Evolutionary conservation across 768 basidiomycete species (phyloP).

Genomic region (Mycena amicta): DNA sequence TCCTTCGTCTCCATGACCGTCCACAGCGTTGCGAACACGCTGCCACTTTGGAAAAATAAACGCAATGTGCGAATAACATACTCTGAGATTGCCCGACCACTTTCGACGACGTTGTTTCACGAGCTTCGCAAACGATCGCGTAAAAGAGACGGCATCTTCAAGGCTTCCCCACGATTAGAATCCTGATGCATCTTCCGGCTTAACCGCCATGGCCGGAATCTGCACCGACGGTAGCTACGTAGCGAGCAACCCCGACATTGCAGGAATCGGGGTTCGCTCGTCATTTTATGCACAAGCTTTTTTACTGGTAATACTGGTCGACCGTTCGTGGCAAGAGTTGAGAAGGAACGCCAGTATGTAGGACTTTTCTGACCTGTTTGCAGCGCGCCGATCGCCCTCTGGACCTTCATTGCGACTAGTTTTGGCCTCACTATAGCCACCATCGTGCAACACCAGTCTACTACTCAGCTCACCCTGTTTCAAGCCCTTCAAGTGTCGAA

Average conservation of each 20-base stretch:
- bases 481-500: constrained; percentile 45
- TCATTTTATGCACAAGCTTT: constrained; percentile 34
- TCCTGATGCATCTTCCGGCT: background rate
- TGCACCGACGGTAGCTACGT: constrained; percentile 7
- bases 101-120: too few relatives aligned
- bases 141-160: too few relatives aligned
- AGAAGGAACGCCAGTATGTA: background rate
- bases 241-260: constrained; percentile 17
- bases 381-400: constrained; percentile 39
- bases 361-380: background rate
- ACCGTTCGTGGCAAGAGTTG: constrained; percentile 41
- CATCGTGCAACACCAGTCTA: constrained; percentile 30
- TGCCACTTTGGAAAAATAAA: too few relatives aligned
- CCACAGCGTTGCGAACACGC: too few relatives aligned
- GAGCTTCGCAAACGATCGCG: too few relatives aligned
- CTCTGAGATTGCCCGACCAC: too few relatives aligned
- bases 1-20: too few relatives aligned
- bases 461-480: constrained; percentile 36
- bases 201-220: background rate
- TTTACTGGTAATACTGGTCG: constrained; percentile 39
- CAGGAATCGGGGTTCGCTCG: constrained; percentile 21
- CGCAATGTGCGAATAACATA: too few relatives aligned
- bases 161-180: too few relatives aligned
- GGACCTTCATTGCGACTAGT: constrained; percentile 46
- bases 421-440: constrained; percentile 44